Percentiles rank a stretch among this genome's conserved stretches.
These are phyloP conservation scores for Rhizopogon vulgaris DNA, from an alignment of 768 basidiomycete species.

Conservation along the genomic window DNA sequence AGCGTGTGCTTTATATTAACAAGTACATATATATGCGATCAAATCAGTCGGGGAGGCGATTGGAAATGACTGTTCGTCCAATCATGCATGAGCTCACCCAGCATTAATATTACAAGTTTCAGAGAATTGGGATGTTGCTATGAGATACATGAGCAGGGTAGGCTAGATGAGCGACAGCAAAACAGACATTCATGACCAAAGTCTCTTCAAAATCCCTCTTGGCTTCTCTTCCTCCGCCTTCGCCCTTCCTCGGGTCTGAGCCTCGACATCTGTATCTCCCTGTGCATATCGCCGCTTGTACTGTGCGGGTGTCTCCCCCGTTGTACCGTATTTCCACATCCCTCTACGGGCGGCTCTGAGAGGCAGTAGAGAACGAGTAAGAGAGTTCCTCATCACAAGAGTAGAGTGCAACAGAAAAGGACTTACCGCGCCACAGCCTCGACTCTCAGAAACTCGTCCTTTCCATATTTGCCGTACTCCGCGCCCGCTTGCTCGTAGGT, in stretches of 20 bases:
- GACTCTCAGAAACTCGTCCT: slow-evolving; percentile 53
- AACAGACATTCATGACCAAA: not conserved
- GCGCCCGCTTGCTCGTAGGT: slow-evolving; percentile 76
- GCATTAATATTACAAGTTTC: no score
- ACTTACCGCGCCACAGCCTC: slow-evolving; percentile 67
- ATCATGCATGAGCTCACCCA: no score
- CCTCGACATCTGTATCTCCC: not conserved
- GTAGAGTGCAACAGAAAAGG: not conserved
- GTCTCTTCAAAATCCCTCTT: slow-evolving; percentile 2
- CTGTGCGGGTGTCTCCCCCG: slow-evolving; percentile 65
- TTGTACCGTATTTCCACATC: slow-evolving; percentile 61
- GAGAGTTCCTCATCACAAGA: not conserved
- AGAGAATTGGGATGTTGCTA: not conserved
- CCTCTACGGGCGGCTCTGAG: slow-evolving; percentile 56
- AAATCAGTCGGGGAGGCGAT: no score
- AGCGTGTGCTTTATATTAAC: no score
- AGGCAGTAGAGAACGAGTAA: not conserved
- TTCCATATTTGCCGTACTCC: slow-evolving; percentile 67
- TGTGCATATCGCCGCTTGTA: slow-evolving; percentile 67
- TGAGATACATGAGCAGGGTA: not conserved
- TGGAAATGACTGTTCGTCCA: not conserved
- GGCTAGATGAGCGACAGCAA: not conserved
- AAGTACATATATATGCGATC: no score
- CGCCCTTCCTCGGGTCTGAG: not conserved
- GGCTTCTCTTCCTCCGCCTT: not conserved